A percentile compares a stretch with the other conserved stretches of the same genome.
phyloP scores from a whole-genome alignment of 2,329 filamentous ascomycete species.

The Scytalidium sp. region DNA sequence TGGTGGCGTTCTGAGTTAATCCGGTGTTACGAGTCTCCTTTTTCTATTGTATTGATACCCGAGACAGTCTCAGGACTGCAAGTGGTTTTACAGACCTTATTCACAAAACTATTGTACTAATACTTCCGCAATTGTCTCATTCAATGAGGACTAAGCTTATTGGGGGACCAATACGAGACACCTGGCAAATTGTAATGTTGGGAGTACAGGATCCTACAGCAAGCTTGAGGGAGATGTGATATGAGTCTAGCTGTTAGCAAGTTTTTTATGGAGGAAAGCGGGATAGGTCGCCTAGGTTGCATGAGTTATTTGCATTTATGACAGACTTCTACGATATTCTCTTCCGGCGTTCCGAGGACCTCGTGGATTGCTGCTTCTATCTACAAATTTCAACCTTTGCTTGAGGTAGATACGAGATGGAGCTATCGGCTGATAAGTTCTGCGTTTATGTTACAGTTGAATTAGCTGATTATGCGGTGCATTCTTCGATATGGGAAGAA shows the following conservation, averaged over 20 bases:
- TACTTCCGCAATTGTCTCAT: neutral
- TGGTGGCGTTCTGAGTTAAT: neutral
- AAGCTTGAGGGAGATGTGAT: neutral
- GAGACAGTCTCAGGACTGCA: neutral
- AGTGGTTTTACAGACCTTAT: neutral
- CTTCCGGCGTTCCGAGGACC: too few relatives aligned
- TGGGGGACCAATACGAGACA: neutral
- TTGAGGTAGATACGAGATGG: too few relatives aligned
- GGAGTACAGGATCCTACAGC: neutral
- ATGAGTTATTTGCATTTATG: too few relatives aligned
- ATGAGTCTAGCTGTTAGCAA: too few relatives aligned
- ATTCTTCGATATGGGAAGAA: too few relatives aligned
- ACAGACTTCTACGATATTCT: too few relatives aligned
- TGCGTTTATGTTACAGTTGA: too few relatives aligned
- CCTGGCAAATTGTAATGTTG: neutral
- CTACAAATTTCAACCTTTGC: too few relatives aligned
- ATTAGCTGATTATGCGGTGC: too few relatives aligned
- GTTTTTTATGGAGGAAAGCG: neutral
- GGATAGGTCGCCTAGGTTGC: too few relatives aligned
- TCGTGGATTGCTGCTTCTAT: too few relatives aligned
- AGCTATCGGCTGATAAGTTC: too few relatives aligned
- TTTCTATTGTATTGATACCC: neutral
- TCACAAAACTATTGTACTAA: neutral
- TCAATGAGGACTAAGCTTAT: neutral
- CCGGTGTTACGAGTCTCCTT: neutral